Percentiles rank a stretch among this genome's conserved stretches.
phyloP scores from a whole-genome alignment of 2,329 filamentous ascomycete species.

The Mollisia scopiformis region DNA sequence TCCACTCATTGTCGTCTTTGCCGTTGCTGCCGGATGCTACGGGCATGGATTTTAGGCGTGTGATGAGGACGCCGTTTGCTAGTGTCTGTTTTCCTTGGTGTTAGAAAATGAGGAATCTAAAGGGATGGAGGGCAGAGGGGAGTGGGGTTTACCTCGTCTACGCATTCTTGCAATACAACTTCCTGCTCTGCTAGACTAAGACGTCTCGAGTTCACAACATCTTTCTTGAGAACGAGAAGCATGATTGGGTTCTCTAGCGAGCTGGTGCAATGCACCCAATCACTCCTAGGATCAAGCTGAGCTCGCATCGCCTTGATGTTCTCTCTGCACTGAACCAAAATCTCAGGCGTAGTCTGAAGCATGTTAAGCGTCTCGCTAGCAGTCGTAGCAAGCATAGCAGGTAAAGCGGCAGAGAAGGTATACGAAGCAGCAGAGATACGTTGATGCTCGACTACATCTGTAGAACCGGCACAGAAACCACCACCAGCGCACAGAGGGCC shows the following conservation, averaged over 20 bases:
- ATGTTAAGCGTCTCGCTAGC: slow-evolving; percentile 88
- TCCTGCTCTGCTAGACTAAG: slow-evolving; percentile 79
- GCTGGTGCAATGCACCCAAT: slow-evolving; percentile 88
- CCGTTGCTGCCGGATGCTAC: slow-evolving; percentile 63
- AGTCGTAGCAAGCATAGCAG: slow-evolving; percentile 92
- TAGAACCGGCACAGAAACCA: slow-evolving; percentile 91
- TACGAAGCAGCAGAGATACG: slow-evolving; percentile 91
- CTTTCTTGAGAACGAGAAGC: slow-evolving; percentile 80
- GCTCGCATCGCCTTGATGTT: slow-evolving; percentile 84
- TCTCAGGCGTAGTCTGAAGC: slow-evolving; percentile 84
- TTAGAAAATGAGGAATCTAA: too few relatives aligned
- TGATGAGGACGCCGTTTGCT: slow-evolving; percentile 87
- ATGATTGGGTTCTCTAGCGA: slow-evolving; percentile 84
- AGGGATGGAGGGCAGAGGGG: too few relatives aligned
- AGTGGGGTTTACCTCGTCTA: slow-evolving; percentile 79
- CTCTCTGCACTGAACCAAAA: slow-evolving; percentile 78
- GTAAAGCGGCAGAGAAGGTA: slow-evolving; percentile 93
- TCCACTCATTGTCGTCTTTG: slow-evolving; percentile 71
- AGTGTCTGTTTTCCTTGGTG: slow-evolving; percentile 63
- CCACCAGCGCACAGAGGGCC: slow-evolving; percentile 90
- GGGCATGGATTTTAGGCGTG: slow-evolving; percentile 79
- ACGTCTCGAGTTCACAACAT: slow-evolving; percentile 73
- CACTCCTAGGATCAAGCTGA: slow-evolving; percentile 89
- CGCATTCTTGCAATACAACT: slow-evolving; percentile 81
- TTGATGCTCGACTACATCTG: slow-evolving; percentile 94